Evolutionary conservation across 2,329 filamentous ascomycete genomes (phyloP).

Genomic region (Chaetomiaceae sp.): DNA sequence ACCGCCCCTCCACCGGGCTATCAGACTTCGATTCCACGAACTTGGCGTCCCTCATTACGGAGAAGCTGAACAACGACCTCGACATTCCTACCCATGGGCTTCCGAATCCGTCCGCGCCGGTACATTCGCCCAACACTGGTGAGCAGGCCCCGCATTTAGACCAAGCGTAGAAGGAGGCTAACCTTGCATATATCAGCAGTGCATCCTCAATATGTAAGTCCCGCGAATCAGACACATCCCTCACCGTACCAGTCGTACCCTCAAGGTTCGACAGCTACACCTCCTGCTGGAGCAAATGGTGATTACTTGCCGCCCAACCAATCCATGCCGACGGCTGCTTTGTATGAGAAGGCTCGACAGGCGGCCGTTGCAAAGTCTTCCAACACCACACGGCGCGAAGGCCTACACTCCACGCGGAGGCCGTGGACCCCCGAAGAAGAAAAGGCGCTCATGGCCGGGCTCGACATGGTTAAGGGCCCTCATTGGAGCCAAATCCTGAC

Average conservation of each 20-base stretch:
- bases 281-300: slow-evolving; percentile 30
- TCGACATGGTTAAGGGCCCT: slow-evolving; percentile 83
- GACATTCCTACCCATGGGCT: slow-evolving; percentile 18
- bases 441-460: slow-evolving; percentile 80
- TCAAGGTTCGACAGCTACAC: slow-evolving; percentile 30
- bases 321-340: slow-evolving; percentile 48
- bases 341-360: slow-evolving; percentile 57
- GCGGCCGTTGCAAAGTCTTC: slow-evolving; percentile 55
- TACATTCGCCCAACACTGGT: slow-evolving; percentile 7
- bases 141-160: neutral
- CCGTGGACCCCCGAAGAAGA: slow-evolving; percentile 90
- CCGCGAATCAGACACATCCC: slow-evolving; percentile 17
- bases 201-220: slow-evolving; percentile 18
- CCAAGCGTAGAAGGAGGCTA: neutral
- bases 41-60: slow-evolving; percentile 23
- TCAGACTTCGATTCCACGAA: slow-evolving; percentile 19
- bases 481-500: slow-evolving; percentile 91
- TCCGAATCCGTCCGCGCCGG: slow-evolving; percentile 9
- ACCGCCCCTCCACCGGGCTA: neutral
- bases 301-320: slow-evolving; percentile 51
- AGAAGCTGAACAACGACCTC: slow-evolving; percentile 19
- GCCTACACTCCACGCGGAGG: slow-evolving; percentile 60
- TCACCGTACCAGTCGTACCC: slow-evolving; percentile 20
- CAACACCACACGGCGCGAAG: slow-evolving; percentile 52
- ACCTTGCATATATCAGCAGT: neutral